Conservation (phyloP, 1,284 basidiomycete species). For the Mrakiaceae sp. region DNA sequence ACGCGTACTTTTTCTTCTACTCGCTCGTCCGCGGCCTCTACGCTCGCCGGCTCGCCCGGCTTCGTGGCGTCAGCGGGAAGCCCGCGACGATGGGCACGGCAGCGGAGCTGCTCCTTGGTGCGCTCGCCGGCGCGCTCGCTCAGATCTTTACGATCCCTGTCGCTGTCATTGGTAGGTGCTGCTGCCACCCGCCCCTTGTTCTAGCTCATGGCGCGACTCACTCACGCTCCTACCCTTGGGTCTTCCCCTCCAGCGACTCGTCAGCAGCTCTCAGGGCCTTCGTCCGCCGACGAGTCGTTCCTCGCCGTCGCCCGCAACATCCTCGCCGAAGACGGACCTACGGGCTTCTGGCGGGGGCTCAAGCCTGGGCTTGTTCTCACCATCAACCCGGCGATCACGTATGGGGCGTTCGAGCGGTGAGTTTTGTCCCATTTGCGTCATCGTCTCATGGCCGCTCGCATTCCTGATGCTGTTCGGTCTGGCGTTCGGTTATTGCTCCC, state of each 20-base stretch:
- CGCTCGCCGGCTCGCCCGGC: constrained; percentile 45
- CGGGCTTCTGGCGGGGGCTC: constrained; percentile 88
- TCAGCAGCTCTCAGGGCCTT: constrained; percentile 66
- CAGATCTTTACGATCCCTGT: constrained; percentile 99
- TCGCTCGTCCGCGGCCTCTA: constrained; percentile 76
- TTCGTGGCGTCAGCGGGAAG: constrained; percentile 36
- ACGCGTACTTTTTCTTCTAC: constrained; percentile 99
- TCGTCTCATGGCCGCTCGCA: background rate
- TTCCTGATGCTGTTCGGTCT: background rate
- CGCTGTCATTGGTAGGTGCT: constrained; percentile 58
- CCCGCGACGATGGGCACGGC: constrained; percentile 57
- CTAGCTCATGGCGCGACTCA: too few species aligned
- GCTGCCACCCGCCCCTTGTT: background rate
- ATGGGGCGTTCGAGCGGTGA: constrained; percentile 79
- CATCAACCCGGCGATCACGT: constrained; percentile 96
- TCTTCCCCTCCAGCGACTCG: constrained; percentile 48
- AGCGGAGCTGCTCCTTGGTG: constrained; percentile 77
- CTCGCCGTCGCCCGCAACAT: constrained; percentile 73
- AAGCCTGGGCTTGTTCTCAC: constrained; percentile 87
- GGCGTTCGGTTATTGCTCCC: background rate
- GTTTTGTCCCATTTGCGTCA: background rate
- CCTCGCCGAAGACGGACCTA: constrained; percentile 78
- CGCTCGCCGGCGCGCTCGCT: constrained; percentile 82
- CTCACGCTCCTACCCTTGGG: too few species aligned
- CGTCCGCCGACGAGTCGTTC: constrained; percentile 37